Evolutionary conservation across 2,329 filamentous ascomycete species (phyloP), one percentile per base, ranked within the genome.

Genomic region (Setomelanomma holmii): DNA sequence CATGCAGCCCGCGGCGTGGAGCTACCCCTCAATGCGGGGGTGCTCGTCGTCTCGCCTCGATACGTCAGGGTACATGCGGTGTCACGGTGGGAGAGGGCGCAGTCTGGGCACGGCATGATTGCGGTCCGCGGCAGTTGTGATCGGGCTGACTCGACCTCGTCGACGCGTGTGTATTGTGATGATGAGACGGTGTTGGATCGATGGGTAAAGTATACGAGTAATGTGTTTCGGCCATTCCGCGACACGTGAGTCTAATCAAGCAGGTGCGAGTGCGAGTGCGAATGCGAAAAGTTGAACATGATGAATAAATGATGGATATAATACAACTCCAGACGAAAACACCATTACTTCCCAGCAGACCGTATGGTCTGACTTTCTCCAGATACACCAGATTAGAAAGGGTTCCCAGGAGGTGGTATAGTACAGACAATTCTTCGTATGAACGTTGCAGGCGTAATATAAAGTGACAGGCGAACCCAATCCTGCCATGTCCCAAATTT

Each of bases 361-460:
- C 14, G 5, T 30, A 14, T 14, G 5, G 27, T 30, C 27, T 30
- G 17, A 24, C n/a, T 10, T 34, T 43, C 22, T 34, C n/a, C n/a
- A n/a, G 22, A 30, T 39, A 30, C 30, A 49, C 40, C 16, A 38
- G 33, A 42, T 43, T 43, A 49, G 22, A 33, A 10, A 38, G 30
- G 19, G 19, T 12, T 17, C 23, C 45, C 39, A 24, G 12, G 24
- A 7, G 12, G 44, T 51, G 49, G 52, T 58, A 58, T 58, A 46
- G 49, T 60, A 60, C 51, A 51, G 21, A 56, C 24, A 35, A 39
- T 33, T 40, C 23, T 56, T 54, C 49, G 53, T 51, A 45, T 53
- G 38, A 50, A 52, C 53, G 53, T 58, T 51, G 45, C 51, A 40
- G 56, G 45, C 53, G 55, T 60, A 46, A 56, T 48, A 19, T 20